Conservation (phyloP, 139 green algal species). For the Closterium sp. region DNA sequence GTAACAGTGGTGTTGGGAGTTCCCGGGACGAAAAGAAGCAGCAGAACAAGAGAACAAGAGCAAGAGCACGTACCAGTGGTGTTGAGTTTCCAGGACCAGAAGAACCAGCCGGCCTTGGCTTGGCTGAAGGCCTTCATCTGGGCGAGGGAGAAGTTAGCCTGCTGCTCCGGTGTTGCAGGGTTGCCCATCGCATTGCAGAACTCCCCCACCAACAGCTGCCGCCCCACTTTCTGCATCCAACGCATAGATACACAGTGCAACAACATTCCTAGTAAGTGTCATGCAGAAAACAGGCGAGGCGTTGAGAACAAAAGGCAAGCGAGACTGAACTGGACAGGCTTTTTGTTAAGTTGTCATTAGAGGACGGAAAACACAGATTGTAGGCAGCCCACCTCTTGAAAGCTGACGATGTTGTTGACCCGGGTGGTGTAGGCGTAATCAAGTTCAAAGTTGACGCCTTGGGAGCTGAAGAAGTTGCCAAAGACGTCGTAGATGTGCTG, state of each 20-base stretch:
- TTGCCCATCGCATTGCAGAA: slow-evolving; percentile 27
- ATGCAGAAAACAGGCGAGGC: no score
- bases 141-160: background rate
- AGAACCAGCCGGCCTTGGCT: slow-evolving; percentile 16
- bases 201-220: slow-evolving; percentile 18
- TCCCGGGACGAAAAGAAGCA: slow-evolving; percentile 23
- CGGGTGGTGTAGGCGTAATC: background rate
- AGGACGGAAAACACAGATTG: no score
- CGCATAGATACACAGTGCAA: no score
- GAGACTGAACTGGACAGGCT: no score
- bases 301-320: no score
- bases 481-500: slow-evolving; percentile 20
- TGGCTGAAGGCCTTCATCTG: background rate
- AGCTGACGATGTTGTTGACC: background rate
- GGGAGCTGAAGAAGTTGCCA: background rate
- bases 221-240: background rate
- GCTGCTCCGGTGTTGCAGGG: background rate
- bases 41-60: background rate
- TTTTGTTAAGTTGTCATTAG: no score
- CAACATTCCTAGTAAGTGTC: no score
- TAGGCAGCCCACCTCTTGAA: background rate
- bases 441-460: background rate
- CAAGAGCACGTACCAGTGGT: background rate
- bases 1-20: background rate
- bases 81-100: slow-evolving; percentile 19